Base-by-base conservation (phyloP, 1,139 yeast species). In the Yamadazyma siamensis region DNA sequence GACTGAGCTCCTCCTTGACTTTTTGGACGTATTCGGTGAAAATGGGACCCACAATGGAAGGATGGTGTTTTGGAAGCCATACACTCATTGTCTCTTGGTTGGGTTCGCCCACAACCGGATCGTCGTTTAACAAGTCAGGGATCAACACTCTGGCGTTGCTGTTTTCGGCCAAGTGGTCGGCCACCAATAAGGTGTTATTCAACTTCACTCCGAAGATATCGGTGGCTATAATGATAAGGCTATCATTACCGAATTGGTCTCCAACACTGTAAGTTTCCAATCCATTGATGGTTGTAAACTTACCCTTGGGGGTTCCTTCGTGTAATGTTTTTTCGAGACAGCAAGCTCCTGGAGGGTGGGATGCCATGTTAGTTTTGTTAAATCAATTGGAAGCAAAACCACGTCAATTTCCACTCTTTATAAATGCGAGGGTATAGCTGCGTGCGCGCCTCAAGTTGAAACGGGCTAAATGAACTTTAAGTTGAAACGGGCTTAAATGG, bases 91-190 rank as follows among this genome's bases (percentile, higher is more conserved):
- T 46, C 14, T 27, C 34, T 24, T 27, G 31, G 11, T 13, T 13
- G n/a, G 21, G 21, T 6, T 8, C 11, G 13, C 10, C 18, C 2
- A 24, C 26, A 23, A 65, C 52, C 23, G 71, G 63, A 33, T 83
- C 94, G 21, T 75, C 77, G 19, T 71, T 52, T 43, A 85, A 68
- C 37, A 85, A 68, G 52, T 87, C 96, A 10, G 95, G 95, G 26
- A 82, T 60, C 33, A 81, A 61, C 1, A 83, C 91, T 25, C 68
- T 71, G 60, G 70, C 84, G 16, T 80, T 80, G n/a, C 72, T 70
- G 3, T 33, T 28, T 28, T 58, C 56, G 28, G 91, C 82, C 36
- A 81, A 68, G 33, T 71, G 65, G 53, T 87, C 96, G 17, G 95
- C 95, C 40, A 83, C 50, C 39, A 80, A 61, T 47, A 64, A 59